Evolutionary conservation across 2,329 filamentous ascomycete species (phyloP).

Genomic region (Sporothrix globosa): DNA sequence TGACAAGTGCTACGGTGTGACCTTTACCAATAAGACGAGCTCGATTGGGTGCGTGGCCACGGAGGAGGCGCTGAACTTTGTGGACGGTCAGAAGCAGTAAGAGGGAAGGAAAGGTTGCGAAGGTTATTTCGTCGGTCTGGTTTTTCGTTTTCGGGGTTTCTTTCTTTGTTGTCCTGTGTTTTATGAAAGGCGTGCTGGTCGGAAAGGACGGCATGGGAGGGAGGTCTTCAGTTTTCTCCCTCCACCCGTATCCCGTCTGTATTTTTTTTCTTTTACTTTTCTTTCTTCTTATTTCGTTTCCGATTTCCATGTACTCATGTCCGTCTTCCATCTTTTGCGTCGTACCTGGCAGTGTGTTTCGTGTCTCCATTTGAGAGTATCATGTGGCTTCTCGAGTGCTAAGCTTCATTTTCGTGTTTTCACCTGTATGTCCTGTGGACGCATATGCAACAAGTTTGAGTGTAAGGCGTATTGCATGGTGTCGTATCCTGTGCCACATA

Average conservation of each 20-base stretch:
- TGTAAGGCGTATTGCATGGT: too few species aligned
- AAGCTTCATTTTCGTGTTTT: neutral
- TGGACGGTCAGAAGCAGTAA: slow-evolving; percentile 72
- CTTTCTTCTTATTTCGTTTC: neutral
- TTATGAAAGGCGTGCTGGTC: slow-evolving; percentile 32
- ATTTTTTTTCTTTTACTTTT: neutral
- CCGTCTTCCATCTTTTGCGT: neutral
- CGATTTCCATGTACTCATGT: neutral
- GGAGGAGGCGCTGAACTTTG: slow-evolving; percentile 88
- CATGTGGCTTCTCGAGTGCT: neutral
- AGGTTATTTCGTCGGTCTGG: neutral
- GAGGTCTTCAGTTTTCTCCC: slow-evolving; percentile 13
- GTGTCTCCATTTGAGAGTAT: neutral
- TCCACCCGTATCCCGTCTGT: neutral
- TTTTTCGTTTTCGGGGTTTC: neutral
- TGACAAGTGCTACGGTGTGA: slow-evolving; percentile 97
- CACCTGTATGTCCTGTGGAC: neutral
- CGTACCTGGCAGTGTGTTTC: neutral
- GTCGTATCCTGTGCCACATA: neutral
- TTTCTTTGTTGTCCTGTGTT: slow-evolving; percentile 1
- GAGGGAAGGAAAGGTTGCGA: neutral
- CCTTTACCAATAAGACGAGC: slow-evolving; percentile 91
- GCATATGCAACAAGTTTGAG: neutral
- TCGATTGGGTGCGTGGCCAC: slow-evolving; percentile 86
- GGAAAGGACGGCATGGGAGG: slow-evolving; percentile 22